phyloP scores from a whole-genome alignment of 108 stramenopile genomes.

The Nannochloropsis salina region DNA sequence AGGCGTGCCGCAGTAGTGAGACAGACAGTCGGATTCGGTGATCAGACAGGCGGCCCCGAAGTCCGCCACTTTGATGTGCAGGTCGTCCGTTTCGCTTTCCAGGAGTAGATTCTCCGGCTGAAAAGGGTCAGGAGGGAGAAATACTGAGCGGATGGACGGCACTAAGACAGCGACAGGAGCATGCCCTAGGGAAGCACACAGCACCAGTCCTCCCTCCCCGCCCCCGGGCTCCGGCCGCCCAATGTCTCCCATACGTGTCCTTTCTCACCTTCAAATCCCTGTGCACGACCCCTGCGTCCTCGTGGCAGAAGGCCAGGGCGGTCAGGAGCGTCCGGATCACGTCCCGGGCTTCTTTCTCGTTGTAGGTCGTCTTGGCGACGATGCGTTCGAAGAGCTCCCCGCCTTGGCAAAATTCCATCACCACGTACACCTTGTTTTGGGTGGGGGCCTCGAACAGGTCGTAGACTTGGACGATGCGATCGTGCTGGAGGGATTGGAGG shows the following conservation, averaged over 20 bases:
- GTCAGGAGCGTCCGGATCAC: slow-evolving; percentile 70
- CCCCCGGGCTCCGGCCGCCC: background rate
- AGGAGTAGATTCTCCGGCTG: slow-evolving; percentile 86
- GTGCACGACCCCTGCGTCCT: slow-evolving; percentile 59
- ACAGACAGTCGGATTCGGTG: background rate
- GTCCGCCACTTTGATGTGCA: slow-evolving; percentile 86
- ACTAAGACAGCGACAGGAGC: background rate
- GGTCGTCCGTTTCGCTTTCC: slow-evolving; percentile 66
- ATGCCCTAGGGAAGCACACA: background rate
- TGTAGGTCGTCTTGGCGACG: slow-evolving; percentile 84
- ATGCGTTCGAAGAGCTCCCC: slow-evolving; percentile 85
- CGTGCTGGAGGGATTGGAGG: background rate
- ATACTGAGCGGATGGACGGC: background rate
- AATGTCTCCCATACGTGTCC: too few relatives aligned
- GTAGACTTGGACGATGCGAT: background rate
- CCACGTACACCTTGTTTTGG: slow-evolving; percentile 48
- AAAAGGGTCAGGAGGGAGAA: background rate
- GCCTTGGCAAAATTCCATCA: slow-evolving; percentile 61
- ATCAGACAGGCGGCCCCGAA: slow-evolving; percentile 61
- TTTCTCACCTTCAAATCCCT: slow-evolving; percentile 61
- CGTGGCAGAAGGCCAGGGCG: slow-evolving; percentile 75
- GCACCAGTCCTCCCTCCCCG: background rate
- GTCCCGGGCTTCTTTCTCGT: slow-evolving; percentile 85
- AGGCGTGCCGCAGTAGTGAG: slow-evolving; percentile 10
- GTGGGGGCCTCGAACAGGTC: background rate